Evolutionary conservation across 2,329 filamentous ascomycete genomes (phyloP).

Genomic region (Aspergillus tanneri): DNA sequence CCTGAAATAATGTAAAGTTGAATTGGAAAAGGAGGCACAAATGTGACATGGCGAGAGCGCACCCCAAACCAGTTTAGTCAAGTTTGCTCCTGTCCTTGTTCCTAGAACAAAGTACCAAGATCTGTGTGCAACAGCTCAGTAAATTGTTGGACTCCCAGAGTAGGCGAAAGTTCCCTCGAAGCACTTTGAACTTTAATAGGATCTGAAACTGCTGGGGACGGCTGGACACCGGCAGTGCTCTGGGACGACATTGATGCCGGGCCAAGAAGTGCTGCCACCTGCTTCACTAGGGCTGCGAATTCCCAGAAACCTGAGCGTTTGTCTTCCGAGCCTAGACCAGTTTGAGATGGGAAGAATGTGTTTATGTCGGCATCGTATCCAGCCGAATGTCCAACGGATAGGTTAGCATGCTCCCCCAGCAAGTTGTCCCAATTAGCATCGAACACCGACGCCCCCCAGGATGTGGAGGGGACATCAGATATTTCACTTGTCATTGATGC

Average conservation of each 20-base stretch:
- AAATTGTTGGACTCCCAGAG: slow-evolving; percentile 4
- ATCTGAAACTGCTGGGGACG: neutral
- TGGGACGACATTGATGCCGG: slow-evolving; percentile 15
- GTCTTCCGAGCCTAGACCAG: slow-evolving; percentile 15
- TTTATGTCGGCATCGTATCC: slow-evolving; percentile 32
- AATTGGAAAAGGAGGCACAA: too few relatives aligned
- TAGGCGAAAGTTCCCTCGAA: slow-evolving; percentile 11
- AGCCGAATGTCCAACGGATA: slow-evolving; percentile 35
- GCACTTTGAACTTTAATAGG: neutral
- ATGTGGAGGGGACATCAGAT: slow-evolving; percentile 26
- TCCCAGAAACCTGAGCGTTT: slow-evolving; percentile 34
- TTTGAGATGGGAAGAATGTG: slow-evolving; percentile 37
- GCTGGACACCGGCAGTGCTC: neutral
- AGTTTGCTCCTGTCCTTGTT: too few relatives aligned
- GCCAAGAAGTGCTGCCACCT: slow-evolving; percentile 34
- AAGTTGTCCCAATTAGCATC: slow-evolving; percentile 43
- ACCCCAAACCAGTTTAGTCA: too few relatives aligned
- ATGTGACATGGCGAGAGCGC: too few relatives aligned
- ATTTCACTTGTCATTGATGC: slow-evolving; percentile 16
- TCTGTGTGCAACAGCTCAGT: slow-evolving; percentile 23
- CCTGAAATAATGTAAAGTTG: too few relatives aligned
- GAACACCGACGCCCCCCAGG: slow-evolving; percentile 41
- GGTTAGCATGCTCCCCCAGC: slow-evolving; percentile 38
- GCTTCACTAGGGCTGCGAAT: slow-evolving; percentile 37
- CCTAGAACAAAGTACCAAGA: slow-evolving; percentile 31